A percentile compares a stretch with the other conserved stretches of the same genome.
Conservation (phyloP, 2,329 filamentous ascomycete species). For the Diplodia sapinea region DNA sequence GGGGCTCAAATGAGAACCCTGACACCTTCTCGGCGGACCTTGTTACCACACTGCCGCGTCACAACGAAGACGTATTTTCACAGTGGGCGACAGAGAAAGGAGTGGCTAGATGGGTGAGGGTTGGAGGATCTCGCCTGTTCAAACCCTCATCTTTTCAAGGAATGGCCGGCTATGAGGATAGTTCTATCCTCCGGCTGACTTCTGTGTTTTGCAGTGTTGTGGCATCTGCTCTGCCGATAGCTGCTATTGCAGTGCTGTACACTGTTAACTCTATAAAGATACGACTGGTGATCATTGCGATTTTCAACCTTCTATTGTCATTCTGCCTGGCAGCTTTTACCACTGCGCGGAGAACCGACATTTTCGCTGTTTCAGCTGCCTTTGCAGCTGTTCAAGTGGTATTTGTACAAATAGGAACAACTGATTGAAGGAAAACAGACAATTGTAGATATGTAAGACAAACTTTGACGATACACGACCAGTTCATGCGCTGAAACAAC, state of each 20-base stretch:
- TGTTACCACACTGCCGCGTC: background rate
- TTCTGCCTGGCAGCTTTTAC: conserved; percentile 12
- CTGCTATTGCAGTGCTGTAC: conserved; percentile 9
- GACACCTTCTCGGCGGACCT: background rate
- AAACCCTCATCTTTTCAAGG: background rate
- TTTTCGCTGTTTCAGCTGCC: background rate
- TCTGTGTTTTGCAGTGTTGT: background rate
- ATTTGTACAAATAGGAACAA: conserved; percentile 8
- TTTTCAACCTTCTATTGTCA: conserved; percentile 4
- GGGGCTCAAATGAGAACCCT: background rate
- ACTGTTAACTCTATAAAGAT: conserved; percentile 7
- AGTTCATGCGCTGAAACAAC: no score
- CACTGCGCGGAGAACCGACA: conserved; percentile 1
- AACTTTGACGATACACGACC: no score
- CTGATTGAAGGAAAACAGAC: no score
- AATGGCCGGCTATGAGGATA: background rate
- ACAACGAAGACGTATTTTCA: background rate
- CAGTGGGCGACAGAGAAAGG: background rate
- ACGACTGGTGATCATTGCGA: conserved; percentile 1
- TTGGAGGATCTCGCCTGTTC: no score
- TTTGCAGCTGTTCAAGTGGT: conserved; percentile 26
- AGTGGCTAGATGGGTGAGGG: background rate
- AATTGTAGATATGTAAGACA: no score
- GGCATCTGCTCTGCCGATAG: conserved; percentile 17
- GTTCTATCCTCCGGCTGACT: background rate